Evolutionary conservation across 352 stramenopile genomes (phyloP).

Genomic region (Elongisporangium prolatum): DNA sequence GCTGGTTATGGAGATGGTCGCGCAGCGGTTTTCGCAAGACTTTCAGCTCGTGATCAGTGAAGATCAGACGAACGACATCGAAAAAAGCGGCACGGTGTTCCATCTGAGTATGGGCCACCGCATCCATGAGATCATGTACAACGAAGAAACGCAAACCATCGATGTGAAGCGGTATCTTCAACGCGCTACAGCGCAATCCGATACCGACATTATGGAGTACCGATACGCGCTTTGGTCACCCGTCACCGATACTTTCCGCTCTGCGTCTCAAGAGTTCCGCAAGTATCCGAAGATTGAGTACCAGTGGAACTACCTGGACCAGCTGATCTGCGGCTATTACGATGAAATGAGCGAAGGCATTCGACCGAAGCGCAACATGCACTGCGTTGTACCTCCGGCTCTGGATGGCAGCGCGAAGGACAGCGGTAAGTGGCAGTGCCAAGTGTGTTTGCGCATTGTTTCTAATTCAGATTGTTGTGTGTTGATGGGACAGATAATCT

Average conservation of each 20-base stretch:
- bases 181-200: slow-evolving; percentile 47
- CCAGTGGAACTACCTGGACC: slow-evolving; percentile 83
- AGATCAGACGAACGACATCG: slow-evolving; percentile 22
- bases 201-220: slow-evolving; percentile 83
- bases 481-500: slow-evolving; percentile 32
- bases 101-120: slow-evolving; percentile 84
- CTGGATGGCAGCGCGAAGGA: slow-evolving; percentile 21
- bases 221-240: slow-evolving; percentile 77
- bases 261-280: slow-evolving; percentile 72
- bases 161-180: slow-evolving; percentile 85
- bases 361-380: slow-evolving; percentile 75
- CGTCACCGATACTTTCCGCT: slow-evolving; percentile 54
- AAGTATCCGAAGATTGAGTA: slow-evolving; percentile 82
- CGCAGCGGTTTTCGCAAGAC: slow-evolving; percentile 77
- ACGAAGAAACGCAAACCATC: slow-evolving; percentile 80
- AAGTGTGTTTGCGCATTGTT: neutral
- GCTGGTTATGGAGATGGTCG: slow-evolving; percentile 83
- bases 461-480: neutral
- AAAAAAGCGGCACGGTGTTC: slow-evolving; percentile 41
- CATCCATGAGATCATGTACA: slow-evolving; percentile 86
- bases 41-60: slow-evolving; percentile 83
- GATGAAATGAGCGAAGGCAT: slow-evolving; percentile 84
- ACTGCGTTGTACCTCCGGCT: slow-evolving; percentile 59
- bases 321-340: slow-evolving; percentile 83
- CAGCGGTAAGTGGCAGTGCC: slow-evolving; percentile 16